phyloP scores from a whole-genome alignment of 1,284 basidiomycete genomes.

The Cystobasidium pallidum region DNA sequence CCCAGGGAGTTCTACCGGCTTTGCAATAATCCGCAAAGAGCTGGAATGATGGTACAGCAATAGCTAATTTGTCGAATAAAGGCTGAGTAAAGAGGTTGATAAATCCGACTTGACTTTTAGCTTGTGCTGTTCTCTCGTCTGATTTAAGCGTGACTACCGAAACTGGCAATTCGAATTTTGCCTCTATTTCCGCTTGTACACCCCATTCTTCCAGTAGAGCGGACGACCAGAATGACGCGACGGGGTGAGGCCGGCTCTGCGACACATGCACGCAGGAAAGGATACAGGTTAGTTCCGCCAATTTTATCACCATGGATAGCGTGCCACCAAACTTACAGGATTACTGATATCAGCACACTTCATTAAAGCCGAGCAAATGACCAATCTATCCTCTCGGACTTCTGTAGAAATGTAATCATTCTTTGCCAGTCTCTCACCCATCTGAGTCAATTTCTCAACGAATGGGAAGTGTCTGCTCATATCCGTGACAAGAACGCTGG shows the following conservation, averaged over 20 bases:
- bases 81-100: conserved; percentile 79
- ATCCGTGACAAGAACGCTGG: conserved; percentile 85
- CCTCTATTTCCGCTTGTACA: conserved; percentile 79
- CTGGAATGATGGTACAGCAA: conserved; percentile 64
- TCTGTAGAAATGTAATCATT: conserved; percentile 57
- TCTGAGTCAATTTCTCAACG: conserved; percentile 68
- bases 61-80: conserved; percentile 72
- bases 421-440: conserved; percentile 54
- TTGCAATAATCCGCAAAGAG: conserved; percentile 50
- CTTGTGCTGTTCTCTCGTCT: conserved; percentile 66
- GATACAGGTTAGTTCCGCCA: conserved; percentile 55
- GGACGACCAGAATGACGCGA: conserved; percentile 86
- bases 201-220: conserved; percentile 87
- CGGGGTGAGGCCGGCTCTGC: conserved; percentile 86
- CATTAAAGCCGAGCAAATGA: conserved; percentile 86
- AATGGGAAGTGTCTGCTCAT: conserved; percentile 87
- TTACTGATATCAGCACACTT: conserved; percentile 98
- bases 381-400: conserved; percentile 63
- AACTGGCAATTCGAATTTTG: conserved; percentile 72
- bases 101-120: conserved; percentile 86
- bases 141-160: conserved; percentile 62
- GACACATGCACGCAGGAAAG: neutral
- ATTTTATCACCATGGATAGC: neutral
- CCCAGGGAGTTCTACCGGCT: conserved; percentile 51
- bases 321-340: conserved; percentile 63